A percentile compares a stretch with the other conserved stretches of the same genome.
Evolutionary conservation across 148 eudicot species (phyloP).

Genomic region (Linanthus parryae): DNA sequence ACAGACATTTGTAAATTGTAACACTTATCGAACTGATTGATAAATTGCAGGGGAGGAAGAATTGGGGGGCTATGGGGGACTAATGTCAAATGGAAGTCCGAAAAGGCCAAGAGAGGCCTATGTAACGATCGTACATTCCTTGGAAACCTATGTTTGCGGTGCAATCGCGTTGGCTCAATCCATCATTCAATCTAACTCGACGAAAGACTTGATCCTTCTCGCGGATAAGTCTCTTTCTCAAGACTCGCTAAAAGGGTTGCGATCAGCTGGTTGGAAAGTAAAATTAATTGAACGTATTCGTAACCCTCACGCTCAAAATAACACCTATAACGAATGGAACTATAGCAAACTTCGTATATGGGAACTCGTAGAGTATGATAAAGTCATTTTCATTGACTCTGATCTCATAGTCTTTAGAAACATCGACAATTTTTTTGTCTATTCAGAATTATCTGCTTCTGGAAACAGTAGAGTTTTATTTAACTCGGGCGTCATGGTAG

Average conservation of each 20-base stretch:
- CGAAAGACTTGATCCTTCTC: conserved; percentile 62
- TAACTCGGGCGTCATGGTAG: conserved; percentile 66
- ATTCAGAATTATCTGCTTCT: conserved; percentile 53
- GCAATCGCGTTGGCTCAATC: conserved; percentile 76
- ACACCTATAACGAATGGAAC: conserved; percentile 64
- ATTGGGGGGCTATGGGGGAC: too few species aligned
- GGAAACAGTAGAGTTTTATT: conserved; percentile 37
- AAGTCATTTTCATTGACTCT: conserved; percentile 62
- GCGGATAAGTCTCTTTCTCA: conserved; percentile 46
- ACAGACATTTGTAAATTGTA: too few species aligned
- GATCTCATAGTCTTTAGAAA: conserved; percentile 48
- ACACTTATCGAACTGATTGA: too few species aligned
- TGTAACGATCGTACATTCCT: conserved; percentile 65
- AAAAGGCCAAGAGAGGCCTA: conserved; percentile 51
- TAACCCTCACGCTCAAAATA: conserved; percentile 36
- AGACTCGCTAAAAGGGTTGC: conserved; percentile 37
- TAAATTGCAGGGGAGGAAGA: too few species aligned
- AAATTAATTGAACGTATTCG: conserved; percentile 43
- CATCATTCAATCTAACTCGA: conserved; percentile 52
- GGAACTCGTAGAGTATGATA: conserved; percentile 53
- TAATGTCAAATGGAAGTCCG: too few species aligned
- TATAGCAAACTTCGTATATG: conserved; percentile 75
- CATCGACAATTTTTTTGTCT: conserved; percentile 46
- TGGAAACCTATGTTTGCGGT: conserved; percentile 71
- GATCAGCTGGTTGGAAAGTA: conserved; percentile 58